Evolutionary conservation across 1,139 yeast genomes (phyloP).

Genomic region (Candida sanyaensis): DNA sequence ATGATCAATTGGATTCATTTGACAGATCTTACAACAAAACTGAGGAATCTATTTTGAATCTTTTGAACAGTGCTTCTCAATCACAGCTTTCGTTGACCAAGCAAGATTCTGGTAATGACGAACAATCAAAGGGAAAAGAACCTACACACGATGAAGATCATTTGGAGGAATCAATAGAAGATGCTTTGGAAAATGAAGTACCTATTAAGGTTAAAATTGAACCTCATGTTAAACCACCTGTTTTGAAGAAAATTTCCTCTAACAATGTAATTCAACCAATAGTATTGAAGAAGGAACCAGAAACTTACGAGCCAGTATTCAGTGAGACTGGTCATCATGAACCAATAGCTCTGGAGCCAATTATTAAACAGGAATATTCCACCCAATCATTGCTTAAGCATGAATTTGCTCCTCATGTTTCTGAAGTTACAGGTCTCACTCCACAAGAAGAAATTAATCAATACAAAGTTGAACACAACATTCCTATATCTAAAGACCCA

Average conservation of each 20-base stretch:
- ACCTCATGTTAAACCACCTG: not conserved
- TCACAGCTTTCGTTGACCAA: conserved; percentile 11
- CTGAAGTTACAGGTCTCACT: conserved; percentile 11
- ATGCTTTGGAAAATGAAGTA: not conserved
- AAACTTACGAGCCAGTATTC: not conserved
- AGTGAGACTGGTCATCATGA: not conserved
- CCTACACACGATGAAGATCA: conserved; percentile 1
- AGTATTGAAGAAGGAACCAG: not conserved
- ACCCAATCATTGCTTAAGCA: not conserved
- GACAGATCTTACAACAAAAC: conserved; percentile 42
- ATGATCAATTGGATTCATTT: conserved; percentile 26
- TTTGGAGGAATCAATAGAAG: conserved; percentile 1
- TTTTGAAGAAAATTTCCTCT: too few species aligned
- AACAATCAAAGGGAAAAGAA: conserved; percentile 3
- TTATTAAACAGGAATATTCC: not conserved
- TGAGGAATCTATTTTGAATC: conserved; percentile 45
- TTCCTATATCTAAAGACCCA: conserved; percentile 1
- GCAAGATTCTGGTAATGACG: not conserved
- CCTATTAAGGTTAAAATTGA: not conserved
- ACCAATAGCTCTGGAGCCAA: not conserved
- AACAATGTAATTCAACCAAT: not conserved
- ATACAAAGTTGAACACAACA: not conserved
- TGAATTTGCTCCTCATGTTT: conserved; percentile 9
- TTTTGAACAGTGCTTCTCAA: conserved; percentile 26
- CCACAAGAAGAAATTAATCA: conserved; percentile 16